Conservation (phyloP, 768 basidiomycete genomes). For the Lactifluus volemus region DNA sequence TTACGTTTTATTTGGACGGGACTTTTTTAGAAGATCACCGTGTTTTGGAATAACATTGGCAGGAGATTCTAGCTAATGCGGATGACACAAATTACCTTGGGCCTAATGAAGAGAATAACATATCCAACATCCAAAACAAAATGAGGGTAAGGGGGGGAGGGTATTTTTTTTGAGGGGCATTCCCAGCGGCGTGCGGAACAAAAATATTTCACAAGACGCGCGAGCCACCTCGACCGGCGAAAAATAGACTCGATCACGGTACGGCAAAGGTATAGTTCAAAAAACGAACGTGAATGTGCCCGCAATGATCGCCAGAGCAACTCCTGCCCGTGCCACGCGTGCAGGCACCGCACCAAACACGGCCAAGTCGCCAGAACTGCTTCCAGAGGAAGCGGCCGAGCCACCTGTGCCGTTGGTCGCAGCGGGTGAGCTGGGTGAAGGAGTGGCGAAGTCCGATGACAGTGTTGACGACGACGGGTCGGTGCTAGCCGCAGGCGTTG, state of each 20-base stretch:
- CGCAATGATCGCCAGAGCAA: constrained; percentile 12
- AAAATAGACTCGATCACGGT: not conserved
- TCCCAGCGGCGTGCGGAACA: not conserved
- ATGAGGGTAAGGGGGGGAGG: not conserved
- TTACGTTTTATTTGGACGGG: not conserved
- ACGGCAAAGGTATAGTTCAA: not conserved
- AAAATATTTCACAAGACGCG: not conserved
- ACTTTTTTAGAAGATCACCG: not conserved
- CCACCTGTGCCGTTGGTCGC: not conserved
- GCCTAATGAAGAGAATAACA: no score
- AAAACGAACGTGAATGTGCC: constrained; percentile 10
- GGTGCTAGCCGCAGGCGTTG: not conserved
- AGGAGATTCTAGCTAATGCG: no score
- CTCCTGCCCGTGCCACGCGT: not conserved
- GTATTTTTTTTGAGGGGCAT: not conserved
- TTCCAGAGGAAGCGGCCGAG: not conserved
- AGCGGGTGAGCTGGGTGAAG: not conserved
- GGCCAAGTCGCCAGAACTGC: not conserved
- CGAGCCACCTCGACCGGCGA: not conserved
- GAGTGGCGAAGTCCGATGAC: not conserved
- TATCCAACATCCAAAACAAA: no score
- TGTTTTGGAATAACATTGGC: no score
- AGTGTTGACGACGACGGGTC: not conserved
- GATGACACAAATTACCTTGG: no score
- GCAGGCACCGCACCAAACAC: constrained; percentile 1